Evolutionary conservation across 2,329 filamentous ascomycete species (phyloP), one percentile per base, ranked within the genome.

Genomic region (Exophiala mesophila): DNA sequence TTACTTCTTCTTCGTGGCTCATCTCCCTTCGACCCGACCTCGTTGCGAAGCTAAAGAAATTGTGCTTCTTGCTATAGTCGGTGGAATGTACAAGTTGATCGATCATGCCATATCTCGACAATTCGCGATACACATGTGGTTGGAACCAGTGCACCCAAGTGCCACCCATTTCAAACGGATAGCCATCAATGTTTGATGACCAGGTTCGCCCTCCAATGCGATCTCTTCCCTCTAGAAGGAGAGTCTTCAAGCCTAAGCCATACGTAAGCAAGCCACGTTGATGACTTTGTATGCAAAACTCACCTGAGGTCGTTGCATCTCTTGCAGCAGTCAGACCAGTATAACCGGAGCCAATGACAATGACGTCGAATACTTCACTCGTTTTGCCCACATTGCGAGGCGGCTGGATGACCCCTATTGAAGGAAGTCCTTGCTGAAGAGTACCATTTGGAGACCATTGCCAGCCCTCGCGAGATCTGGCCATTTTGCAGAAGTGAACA

Each of bases 71-170:
- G 1, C 62, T 62, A 47, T 66, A 69, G 37, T 70, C 65, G 17
- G 65, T 66, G 0, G 64, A 67, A 3, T 59, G 34, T 18, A 67
- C 62, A 2, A 70, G 51, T 1, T 68, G 60, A 15, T 63, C 57
- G 10, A 62, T 58, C 62, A 74, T 67, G 3, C 62, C 56, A 43
- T 74, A 74, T n/a, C 69, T 53, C 1, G 62, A 58, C 3, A 74
- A 65, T 39, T 74, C 71, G 3, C 67, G 58, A 62, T 64, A 70
- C 2, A 70, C 55, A 21, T 68, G 64, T 0, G 68, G 57, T 36
- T 70, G 67, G 2, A 59, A 58, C 68, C 69, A 71, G 39, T 66
- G 66, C 0, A 74, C 61, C 69, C 69, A 74, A 0, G 70, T 72
- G 0, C 72, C 72, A 0, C 71, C 71, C 63, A 74, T 67, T 37